A percentile compares a stretch with the other conserved stretches of the same genome.
phyloP scores from a whole-genome alignment of 208 protist species.

The Leishmania lainsoni region DNA sequence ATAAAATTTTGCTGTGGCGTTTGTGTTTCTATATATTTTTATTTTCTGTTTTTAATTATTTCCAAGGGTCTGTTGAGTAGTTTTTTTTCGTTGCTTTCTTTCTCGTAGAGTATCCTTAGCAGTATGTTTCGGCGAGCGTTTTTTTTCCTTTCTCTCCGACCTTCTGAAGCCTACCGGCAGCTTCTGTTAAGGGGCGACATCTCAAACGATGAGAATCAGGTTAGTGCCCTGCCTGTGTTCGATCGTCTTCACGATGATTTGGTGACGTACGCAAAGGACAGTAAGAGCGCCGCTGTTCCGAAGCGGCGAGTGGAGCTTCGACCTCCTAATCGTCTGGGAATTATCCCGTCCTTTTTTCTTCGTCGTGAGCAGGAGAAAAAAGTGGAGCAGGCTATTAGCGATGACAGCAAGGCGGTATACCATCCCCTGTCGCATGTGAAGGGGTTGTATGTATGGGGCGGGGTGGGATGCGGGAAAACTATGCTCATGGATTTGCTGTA shows the following conservation, averaged over 20 bases:
- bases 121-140: conserved; percentile 4
- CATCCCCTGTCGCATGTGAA: conserved; percentile 86
- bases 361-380: conserved; percentile 78
- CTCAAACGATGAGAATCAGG: conserved; percentile 62
- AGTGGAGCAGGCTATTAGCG: conserved; percentile 50
- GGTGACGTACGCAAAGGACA: conserved; percentile 50
- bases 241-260: conserved; percentile 84
- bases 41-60: not conserved
- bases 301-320: conserved; percentile 71
- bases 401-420: conserved; percentile 42
- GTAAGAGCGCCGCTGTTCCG: conserved; percentile 35
- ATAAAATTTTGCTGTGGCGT: not conserved
- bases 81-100: not conserved
- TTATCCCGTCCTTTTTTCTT: conserved; percentile 80
- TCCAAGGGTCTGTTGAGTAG: not conserved
- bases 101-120: not conserved
- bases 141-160: conserved; percentile 20
- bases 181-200: conserved; percentile 55
- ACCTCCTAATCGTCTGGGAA: conserved; percentile 81
- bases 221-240: conserved; percentile 70
- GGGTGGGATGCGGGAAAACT: conserved; percentile 97
- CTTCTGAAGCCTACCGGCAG: conserved; percentile 61
- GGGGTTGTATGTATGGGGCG: conserved; percentile 94
- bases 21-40: not conserved
- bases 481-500: conserved; percentile 97